Conservation (phyloP, 2,329 filamentous ascomycete genomes). For the Lecanicillium sp. region DNA sequence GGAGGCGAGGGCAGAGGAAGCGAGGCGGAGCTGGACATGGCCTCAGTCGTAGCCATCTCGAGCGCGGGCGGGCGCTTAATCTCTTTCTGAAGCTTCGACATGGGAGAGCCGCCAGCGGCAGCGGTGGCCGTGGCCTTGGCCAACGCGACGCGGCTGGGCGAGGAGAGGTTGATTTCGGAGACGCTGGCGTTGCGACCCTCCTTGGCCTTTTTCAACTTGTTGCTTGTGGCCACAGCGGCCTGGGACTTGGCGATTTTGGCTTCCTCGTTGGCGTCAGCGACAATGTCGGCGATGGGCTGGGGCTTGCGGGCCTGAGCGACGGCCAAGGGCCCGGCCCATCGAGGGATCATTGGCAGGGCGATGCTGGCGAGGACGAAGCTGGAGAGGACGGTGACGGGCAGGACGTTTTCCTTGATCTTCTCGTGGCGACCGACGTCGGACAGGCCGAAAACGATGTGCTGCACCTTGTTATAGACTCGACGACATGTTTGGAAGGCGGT, state of each 20-base stretch:
- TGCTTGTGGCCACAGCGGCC: slow-evolving; percentile 51
- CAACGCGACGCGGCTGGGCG: slow-evolving; percentile 22
- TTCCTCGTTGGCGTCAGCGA: slow-evolving; percentile 36
- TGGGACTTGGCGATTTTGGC: slow-evolving; percentile 59
- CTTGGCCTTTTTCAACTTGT: slow-evolving; percentile 43
- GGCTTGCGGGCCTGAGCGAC: slow-evolving; percentile 77
- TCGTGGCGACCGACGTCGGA: slow-evolving; percentile 63
- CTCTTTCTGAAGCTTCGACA: slow-evolving; percentile 25
- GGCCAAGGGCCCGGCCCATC: slow-evolving; percentile 72
- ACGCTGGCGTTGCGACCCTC: slow-evolving; percentile 42
- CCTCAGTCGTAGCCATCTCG: slow-evolving; percentile 50
- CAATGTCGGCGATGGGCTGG: slow-evolving; percentile 34
- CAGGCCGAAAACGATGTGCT: slow-evolving; percentile 78
- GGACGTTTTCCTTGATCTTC: slow-evolving; percentile 73
- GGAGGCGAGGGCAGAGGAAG: slow-evolving; percentile 56
- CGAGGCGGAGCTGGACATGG: slow-evolving; percentile 61
- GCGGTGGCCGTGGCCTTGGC: slow-evolving; percentile 5
- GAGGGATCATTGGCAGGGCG: slow-evolving; percentile 67
- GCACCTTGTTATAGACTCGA: slow-evolving; percentile 81
- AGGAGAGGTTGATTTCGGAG: slow-evolving; percentile 31
- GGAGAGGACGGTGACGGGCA: slow-evolving; percentile 74
- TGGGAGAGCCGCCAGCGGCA: slow-evolving; percentile 22
- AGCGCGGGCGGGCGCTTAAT: slow-evolving; percentile 43
- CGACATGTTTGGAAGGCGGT: slow-evolving; percentile 76
- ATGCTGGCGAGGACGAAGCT: slow-evolving; percentile 75